Evolutionary conservation across 2,329 filamentous ascomycete genomes (phyloP).

Genomic region (Ceratocystis colombiana): DNA sequence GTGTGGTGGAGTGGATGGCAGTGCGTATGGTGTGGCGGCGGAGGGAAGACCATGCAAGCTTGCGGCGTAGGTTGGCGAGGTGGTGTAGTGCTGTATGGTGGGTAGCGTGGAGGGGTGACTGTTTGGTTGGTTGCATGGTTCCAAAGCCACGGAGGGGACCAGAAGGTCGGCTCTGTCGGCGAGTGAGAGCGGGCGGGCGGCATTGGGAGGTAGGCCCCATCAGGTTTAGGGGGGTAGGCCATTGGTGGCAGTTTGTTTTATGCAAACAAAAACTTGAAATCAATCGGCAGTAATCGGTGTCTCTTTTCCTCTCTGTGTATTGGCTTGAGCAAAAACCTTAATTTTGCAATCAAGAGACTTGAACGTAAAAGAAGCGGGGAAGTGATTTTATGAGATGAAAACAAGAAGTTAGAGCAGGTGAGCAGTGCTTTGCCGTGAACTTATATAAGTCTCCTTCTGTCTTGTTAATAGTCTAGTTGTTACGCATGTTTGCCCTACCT

Average conservation of each 20-base stretch:
- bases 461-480: not conserved
- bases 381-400: not conserved
- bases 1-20: not conserved
- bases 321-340: not conserved
- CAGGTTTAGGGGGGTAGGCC: constrained; percentile 14
- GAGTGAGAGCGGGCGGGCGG: not conserved
- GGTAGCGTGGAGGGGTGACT: not conserved
- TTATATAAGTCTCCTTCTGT: not conserved
- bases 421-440: not conserved
- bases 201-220: constrained; percentile 14
- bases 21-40: not conserved
- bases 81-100: not conserved
- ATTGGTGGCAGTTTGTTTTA: not conserved
- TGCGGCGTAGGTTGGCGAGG: constrained; percentile 1
- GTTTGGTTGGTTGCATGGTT: not conserved
- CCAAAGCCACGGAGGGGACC: constrained; percentile 17
- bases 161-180: not conserved
- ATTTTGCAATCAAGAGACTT: not conserved
- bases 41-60: not conserved
- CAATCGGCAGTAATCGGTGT: too few species aligned
- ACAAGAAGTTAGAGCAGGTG: not conserved
- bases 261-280: not conserved
- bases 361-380: not conserved
- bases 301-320: too few species aligned
- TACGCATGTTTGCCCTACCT: constrained; percentile 8